Base-by-base conservation (phyloP, 148 eudicot species). In the Fagopyrum esculentum region DNA sequence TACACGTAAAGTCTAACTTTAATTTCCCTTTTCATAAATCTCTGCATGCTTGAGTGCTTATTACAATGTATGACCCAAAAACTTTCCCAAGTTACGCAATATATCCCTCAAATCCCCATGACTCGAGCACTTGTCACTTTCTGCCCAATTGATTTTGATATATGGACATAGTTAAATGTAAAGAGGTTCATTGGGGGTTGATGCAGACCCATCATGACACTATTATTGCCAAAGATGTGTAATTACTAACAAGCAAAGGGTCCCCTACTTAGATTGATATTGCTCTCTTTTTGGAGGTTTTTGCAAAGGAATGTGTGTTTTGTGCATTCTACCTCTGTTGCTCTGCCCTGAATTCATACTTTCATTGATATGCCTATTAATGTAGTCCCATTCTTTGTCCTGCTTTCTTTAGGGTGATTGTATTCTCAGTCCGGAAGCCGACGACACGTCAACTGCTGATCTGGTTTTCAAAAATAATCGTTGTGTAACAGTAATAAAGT, bases 201-300 rank as follows among this genome's bases (percentile, higher is more conserved):
- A 66, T 66, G 71, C 71, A 66, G 71, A 66, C 71, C 47, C 45
- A 40, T 66, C 71, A 66, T 66, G 19, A 66, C 71, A 66, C 47
- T 43, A 66, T 40, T 66, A 66, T 66, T 66, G 71, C 71, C 71
- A 15, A 13, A 66, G 8, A 40, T 4, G 12, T 66, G 71, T 43
- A 66, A 35, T 66, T 66, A 63, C 69, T 55, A 63, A 61, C 15
- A 3, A 11, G 0, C 3, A 11, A 29, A 29, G 44, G 44, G 69
- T 26, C 43, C 44, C 68, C 68, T 11, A 29, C 35, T 35, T 35
- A 35, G 40, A 35, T 35, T 35, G 40, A 35, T 0, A 35, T 35
- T 35, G 40, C 8, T 17, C 9, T 6, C 61, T 56, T 17, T 9
- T 56, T 26, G 40, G 40, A 35, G 2, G 40, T 56, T 56, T 56